These are phyloP conservation scores for Fusarium coffeatum DNA, from an alignment of 2,329 filamentous ascomycete species.

Conservation along the genomic window DNA sequence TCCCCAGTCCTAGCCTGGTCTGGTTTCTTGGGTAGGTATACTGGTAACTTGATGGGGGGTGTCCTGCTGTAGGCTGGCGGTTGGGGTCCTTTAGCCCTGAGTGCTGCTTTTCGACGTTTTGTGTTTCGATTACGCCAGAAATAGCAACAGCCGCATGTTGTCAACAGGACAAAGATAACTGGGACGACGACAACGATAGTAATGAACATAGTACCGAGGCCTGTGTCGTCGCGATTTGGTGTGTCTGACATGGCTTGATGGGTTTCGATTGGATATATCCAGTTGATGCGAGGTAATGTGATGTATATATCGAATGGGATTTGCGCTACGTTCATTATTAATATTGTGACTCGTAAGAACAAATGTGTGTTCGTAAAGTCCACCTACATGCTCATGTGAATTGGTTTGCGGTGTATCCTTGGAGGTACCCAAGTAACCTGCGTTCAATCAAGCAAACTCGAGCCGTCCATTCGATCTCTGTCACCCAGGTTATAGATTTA, in stretches of 20 bases:
- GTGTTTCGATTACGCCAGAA: neutral
- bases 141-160: neutral
- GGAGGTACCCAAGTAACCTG: neutral
- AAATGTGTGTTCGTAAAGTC: too few relatives aligned
- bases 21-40: neutral
- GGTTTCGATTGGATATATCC: neutral
- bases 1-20: neutral
- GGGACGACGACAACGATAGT: neutral
- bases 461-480: too few relatives aligned
- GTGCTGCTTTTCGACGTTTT: neutral
- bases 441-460: too few relatives aligned
- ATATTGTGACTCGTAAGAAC: too few relatives aligned
- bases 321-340: too few relatives aligned
- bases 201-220: neutral
- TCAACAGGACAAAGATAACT: neutral
- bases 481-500: too few relatives aligned
- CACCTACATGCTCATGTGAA: neutral
- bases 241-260: neutral
- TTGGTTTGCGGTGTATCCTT: neutral
- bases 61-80: neutral
- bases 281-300: neutral
- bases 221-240: neutral
- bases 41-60: neutral
- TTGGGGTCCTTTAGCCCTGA: neutral
- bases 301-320: too few relatives aligned